Percentiles rank a stretch among this genome's conserved stretches.
Conservation (phyloP, 1,139 yeast species). For the Magnusiomyces paraingens region DNA sequence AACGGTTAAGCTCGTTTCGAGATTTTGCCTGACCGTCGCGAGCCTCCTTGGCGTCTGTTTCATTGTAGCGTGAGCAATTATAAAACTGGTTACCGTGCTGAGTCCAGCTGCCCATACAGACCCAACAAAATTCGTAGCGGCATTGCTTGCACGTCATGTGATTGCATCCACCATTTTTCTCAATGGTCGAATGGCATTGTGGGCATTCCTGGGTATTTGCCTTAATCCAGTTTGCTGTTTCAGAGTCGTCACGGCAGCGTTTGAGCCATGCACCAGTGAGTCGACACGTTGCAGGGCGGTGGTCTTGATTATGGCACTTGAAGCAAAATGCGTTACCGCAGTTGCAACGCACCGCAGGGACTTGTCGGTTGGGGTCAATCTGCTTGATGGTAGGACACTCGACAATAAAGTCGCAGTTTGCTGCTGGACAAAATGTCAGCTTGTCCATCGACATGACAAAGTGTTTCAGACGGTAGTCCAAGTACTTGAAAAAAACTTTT, state of each 20-base stretch:
- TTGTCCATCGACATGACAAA: slow-evolving; percentile 49
- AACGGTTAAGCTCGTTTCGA: slow-evolving; percentile 49
- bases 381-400: slow-evolving; percentile 33
- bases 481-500: slow-evolving; percentile 20
- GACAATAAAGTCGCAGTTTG: slow-evolving; percentile 66
- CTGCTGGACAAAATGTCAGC: slow-evolving; percentile 78
- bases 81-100: slow-evolving; percentile 62
- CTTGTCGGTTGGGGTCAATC: slow-evolving; percentile 34
- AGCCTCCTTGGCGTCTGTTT: slow-evolving; percentile 33
- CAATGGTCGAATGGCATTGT: slow-evolving; percentile 48
- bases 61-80: slow-evolving; percentile 59
- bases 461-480: slow-evolving; percentile 31
- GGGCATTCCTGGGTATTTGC: slow-evolving; percentile 85
- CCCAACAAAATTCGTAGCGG: slow-evolving; percentile 83
- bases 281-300: slow-evolving; percentile 76
- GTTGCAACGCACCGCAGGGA: slow-evolving; percentile 65
- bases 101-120: slow-evolving; percentile 73
- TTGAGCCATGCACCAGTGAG: slow-evolving; percentile 66
- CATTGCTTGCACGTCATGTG: slow-evolving; percentile 90
- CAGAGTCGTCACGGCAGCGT: slow-evolving; percentile 81
- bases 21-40: slow-evolving; percentile 34
- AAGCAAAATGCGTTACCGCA: slow-evolving; percentile 73
- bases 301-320: slow-evolving; percentile 61
- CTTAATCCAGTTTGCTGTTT: slow-evolving; percentile 84
- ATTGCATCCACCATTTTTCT: slow-evolving; percentile 92